Percentiles rank a stretch among this genome's conserved stretches.
Evolutionary conservation across 1,284 basidiomycete genomes (phyloP).

Genomic region (Somion occarium): DNA sequence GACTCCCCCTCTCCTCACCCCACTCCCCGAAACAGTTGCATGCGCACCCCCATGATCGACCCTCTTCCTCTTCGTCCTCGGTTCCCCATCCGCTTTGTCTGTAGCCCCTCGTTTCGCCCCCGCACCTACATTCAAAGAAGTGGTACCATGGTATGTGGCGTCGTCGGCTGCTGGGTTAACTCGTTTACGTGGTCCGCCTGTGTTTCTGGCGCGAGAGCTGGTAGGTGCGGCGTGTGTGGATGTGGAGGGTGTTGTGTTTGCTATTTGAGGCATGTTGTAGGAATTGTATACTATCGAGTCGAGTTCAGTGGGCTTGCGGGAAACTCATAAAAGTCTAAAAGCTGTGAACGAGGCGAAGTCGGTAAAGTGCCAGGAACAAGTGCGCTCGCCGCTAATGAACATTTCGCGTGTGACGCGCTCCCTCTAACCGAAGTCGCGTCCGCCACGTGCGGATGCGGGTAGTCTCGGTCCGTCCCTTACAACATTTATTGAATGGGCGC

Average conservation of each 20-base stretch:
- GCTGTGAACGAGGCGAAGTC: too few species aligned
- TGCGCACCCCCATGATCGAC: slow-evolving; percentile 33
- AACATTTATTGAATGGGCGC: too few species aligned
- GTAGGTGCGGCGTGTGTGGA: neutral
- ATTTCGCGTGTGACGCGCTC: neutral
- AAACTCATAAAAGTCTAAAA: too few species aligned
- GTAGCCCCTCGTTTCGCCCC: slow-evolving; percentile 23
- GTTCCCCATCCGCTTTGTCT: slow-evolving; percentile 49
- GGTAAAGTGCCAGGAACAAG: too few species aligned
- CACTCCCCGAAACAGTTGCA: slow-evolving; percentile 12
- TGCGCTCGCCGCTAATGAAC: neutral
- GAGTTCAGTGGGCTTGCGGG: neutral
- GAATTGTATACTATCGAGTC: neutral
- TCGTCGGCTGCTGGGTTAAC: slow-evolving; percentile 22
- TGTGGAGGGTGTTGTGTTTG: neutral
- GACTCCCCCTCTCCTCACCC: too few species aligned
- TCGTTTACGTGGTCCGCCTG: slow-evolving; percentile 19
- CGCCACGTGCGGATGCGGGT: neutral
- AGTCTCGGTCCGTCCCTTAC: too few species aligned
- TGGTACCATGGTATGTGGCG: slow-evolving; percentile 25
- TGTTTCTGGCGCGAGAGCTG: slow-evolving; percentile 1
- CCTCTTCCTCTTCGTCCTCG: slow-evolving; percentile 65
- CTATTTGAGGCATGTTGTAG: neutral
- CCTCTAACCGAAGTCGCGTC: neutral
- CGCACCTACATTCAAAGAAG: too few species aligned